Evolutionary conservation across 805 yeast species (phyloP), one percentile per base, ranked within the genome.

Genomic region (Metschnikowia amazonensis): DNA sequence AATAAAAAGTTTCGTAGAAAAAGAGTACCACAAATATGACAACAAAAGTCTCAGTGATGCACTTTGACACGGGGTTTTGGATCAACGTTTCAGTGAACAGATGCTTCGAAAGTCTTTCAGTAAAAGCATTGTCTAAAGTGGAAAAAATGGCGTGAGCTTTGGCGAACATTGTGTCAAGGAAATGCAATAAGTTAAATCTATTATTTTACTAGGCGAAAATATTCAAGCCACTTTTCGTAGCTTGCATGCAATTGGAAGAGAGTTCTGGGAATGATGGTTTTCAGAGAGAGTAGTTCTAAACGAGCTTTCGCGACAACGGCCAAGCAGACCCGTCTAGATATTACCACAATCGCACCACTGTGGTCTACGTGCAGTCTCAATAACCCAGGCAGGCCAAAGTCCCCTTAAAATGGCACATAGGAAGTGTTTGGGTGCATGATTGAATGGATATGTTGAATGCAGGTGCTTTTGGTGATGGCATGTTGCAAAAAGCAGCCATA

Each of bases 1-100:
- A 65, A 58, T 74, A 72, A 11, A 73, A 49, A 1, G 59, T 47
- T 44, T 76, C 77, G 51, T 75, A 75, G 28, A 67, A 57, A 28
- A 60, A 30, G 8, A 59, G 53, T 6, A 50, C 28, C 28, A 51
- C 44, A 37, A 55, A 52, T 4, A 41, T 30, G 21, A 54, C 41
- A 16, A 53, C 44, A 30, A 55, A 45, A 8, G 40, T n/a, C 38
- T 52, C 53, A 2, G 58, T 51, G 36, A 55, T 53, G 32, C 30
- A 9, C 30, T 48, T 45, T 23, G 56, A 51, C 10, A 53, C 44
- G 7, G 53, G 45, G 40, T 53, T 55, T 42, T 53, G 57, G 13
- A 55, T 40, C 39, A 55, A 49, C 27, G 47, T 51, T 10, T 42
- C 25, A 5, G 57, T 47, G 37, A 51, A 52, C 32, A 43, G 36